Evolutionary conservation across 2,329 filamentous ascomycete species (phyloP), one percentile per base, ranked within the genome.

Genomic region (Karstenula rhodostoma): DNA sequence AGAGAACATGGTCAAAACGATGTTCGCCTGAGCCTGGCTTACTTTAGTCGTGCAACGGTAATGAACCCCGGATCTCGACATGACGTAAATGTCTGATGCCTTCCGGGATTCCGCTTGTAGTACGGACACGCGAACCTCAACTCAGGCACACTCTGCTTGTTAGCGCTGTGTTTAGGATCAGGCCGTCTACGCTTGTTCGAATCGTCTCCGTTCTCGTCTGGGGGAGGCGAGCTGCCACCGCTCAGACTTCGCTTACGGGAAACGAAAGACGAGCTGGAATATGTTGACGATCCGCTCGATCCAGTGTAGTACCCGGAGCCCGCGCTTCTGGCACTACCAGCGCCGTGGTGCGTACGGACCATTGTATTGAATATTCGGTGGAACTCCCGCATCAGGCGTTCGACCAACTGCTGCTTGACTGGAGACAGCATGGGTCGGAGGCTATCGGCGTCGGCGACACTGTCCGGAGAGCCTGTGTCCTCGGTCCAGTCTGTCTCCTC

Each of bases 401-500:
- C 63, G 8, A 71, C 64, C 12, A 69, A 51, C 37, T 60, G 61
- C 17, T 50, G 55, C 46, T 71, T 71, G 4, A 69, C 48, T 4
- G 68, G 67, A 29, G 65, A 68, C 7, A 71, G 52, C 43, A 68
- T 59, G 2, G 64, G 61, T n/a, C 49, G 60, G 22, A 71, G 48
- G n/a, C 59, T 50, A 17, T 61, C 57, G 15, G 50, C 49, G 19
- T 67, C 68, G 46, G 64, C 52, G 10, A 65, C 59, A 32, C 68
- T 71, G 23, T 62, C 60, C 3, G 67, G 61, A 5, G 68, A 69
- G 2, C 62, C 60, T 9, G 57, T 50, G 17, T 68, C 68, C 40
- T 71, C 68, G 1, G 67, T 68, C 65, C 67, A 71, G 35, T 71
- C 68, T 4, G 67, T 71, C 19, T 71, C 68, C 51, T 71, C 67